Percentiles rank a stretch among this genome's conserved stretches.
Conservation (phyloP, 345 rosid genomes). For the Hypericum perforatum region DNA sequence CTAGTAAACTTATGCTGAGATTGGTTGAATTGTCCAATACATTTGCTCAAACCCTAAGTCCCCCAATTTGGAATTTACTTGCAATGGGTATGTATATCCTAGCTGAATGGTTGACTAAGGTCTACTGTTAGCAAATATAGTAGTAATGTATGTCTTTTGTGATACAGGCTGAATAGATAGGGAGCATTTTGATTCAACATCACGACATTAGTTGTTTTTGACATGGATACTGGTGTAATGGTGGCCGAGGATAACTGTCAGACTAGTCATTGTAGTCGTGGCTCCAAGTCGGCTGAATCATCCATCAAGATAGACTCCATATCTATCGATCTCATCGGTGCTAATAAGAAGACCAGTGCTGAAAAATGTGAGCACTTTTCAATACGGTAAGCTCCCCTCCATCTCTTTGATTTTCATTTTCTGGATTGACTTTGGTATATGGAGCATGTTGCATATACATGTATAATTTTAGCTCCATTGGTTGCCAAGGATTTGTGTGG, state of each 20-base stretch:
- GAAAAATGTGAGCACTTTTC: conserved; percentile 56
- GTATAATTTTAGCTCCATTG: no score
- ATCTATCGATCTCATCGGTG: conserved; percentile 37
- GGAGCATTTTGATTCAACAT: conserved; percentile 6
- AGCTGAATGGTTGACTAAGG: no score
- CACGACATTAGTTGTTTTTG: conserved; percentile 10
- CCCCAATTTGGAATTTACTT: conserved; percentile 6
- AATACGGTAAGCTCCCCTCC: conserved; percentile 42
- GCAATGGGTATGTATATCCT: no score
- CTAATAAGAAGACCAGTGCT: conserved; percentile 23
- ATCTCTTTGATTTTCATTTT: background rate
- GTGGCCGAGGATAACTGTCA: conserved; percentile 25
- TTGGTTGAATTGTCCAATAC: background rate
- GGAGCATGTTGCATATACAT: background rate
- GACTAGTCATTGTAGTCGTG: conserved; percentile 18
- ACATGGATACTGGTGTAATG: conserved; percentile 17
- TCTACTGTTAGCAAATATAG: conserved; percentile 7
- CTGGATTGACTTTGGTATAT: background rate
- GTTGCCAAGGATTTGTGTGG: no score
- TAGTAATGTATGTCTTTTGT: conserved; percentile 7
- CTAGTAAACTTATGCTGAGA: conserved; percentile 6
- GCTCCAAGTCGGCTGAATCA: conserved; percentile 33
- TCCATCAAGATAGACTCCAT: conserved; percentile 46
- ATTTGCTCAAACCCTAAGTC: conserved; percentile 14
- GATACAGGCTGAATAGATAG: conserved; percentile 6